These are phyloP conservation scores for Phoma sp. DNA, from an alignment of 2,329 filamentous ascomycete species.

Conservation along the genomic window DNA sequence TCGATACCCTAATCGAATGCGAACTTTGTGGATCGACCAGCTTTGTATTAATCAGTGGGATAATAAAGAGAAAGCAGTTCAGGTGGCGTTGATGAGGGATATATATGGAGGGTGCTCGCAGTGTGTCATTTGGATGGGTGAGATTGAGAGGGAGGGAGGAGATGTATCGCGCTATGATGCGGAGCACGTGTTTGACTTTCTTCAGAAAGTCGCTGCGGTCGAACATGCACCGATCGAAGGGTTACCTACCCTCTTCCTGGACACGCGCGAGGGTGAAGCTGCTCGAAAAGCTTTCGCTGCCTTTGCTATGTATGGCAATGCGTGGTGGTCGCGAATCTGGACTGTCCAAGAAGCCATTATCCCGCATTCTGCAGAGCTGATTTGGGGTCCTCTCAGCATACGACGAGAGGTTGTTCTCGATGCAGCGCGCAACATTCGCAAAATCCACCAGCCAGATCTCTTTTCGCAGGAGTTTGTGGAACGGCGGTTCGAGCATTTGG, in stretches of 20 bases:
- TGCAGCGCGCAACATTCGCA: constrained; percentile 9
- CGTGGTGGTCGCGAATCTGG: constrained; percentile 30
- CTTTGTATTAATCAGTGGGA: constrained; percentile 41
- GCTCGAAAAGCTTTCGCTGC: constrained; percentile 19
- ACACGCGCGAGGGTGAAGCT: not conserved
- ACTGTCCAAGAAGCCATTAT: constrained; percentile 30
- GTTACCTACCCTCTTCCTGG: constrained; percentile 16
- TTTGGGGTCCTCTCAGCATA: constrained; percentile 23
- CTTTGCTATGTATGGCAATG: constrained; percentile 28
- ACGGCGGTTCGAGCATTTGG: constrained; percentile 1
- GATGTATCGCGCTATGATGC: constrained; percentile 5
- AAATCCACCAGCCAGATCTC: not conserved
- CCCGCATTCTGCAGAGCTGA: constrained; percentile 12
- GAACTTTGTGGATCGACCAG: constrained; percentile 36
- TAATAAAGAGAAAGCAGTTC: constrained; percentile 27
- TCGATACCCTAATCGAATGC: constrained; percentile 7
- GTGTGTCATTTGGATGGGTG: constrained; percentile 37
- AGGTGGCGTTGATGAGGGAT: constrained; percentile 37
- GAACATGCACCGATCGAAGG: not conserved
- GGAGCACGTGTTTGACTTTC: constrained; percentile 22
- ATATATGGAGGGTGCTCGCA: constrained; percentile 31
- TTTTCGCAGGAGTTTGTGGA: constrained; percentile 6
- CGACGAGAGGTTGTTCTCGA: not conserved
- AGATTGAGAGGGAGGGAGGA: constrained; percentile 10
- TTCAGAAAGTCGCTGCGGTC: constrained; percentile 11